phyloP scores from a whole-genome alignment of 176 grass and related monocot species.

The Triticum timopheevii region DNA sequence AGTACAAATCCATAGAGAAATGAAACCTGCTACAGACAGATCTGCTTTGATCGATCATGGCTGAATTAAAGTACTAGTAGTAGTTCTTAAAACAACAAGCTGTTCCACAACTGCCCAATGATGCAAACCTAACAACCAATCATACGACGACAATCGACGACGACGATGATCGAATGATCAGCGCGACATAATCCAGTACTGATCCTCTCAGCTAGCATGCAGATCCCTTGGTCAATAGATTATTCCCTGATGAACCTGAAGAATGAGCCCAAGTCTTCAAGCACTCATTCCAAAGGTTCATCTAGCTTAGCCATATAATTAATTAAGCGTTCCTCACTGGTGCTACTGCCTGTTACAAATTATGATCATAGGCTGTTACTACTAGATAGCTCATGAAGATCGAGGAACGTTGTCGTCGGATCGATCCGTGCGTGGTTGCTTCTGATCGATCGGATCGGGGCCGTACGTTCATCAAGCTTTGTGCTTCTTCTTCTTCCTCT shows the following conservation, averaged over 20 bases:
- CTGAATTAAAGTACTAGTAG: conserved; percentile 1
- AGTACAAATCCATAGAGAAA: conserved; percentile 42
- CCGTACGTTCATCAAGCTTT: background rate
- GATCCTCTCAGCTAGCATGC: conserved; percentile 16
- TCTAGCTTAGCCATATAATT: conserved; percentile 8
- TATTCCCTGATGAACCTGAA: conserved; percentile 41
- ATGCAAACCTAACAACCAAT: conserved; percentile 60
- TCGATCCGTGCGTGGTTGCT: conserved; percentile 1
- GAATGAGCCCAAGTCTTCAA: conserved; percentile 43
- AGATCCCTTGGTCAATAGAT: conserved; percentile 10
- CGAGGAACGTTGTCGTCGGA: background rate
- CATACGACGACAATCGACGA: conserved; percentile 19
- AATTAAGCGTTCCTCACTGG: background rate
- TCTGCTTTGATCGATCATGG: conserved; percentile 40
- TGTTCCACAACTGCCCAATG: conserved; percentile 42
- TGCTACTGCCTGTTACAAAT: background rate
- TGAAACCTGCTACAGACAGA: conserved; percentile 47
- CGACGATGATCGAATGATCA: background rate
- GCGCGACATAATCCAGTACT: conserved; percentile 11
- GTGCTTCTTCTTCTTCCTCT: background rate
- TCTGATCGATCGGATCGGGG: background rate
- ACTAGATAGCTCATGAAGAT: background rate
- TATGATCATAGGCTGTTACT: conserved; percentile 22
- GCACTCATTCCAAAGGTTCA: conserved; percentile 48
- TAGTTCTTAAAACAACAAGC: background rate